Evolutionary conservation across 306 rosid genomes (phyloP).

Genomic region (Lithocarpus polystachyus): DNA sequence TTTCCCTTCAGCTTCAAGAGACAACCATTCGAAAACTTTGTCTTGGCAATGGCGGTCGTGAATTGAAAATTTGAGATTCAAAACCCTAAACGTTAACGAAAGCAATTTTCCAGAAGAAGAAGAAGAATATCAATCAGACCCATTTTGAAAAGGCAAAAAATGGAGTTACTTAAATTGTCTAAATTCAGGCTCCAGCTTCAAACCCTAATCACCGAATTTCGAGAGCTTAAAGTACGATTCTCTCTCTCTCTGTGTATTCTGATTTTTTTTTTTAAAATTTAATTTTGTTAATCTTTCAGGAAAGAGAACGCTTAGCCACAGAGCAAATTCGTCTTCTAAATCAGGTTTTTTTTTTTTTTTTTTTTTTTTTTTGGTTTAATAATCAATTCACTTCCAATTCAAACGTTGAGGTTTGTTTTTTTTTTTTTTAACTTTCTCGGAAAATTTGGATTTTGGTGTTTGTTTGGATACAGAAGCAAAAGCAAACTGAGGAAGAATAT

Average conservation of each 20-base stretch:
- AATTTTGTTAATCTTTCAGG: conserved; percentile 39
- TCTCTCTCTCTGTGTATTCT: background rate
- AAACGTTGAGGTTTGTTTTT: background rate
- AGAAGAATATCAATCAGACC: background rate
- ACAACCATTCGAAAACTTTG: background rate
- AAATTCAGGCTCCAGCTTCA: conserved; percentile 77
- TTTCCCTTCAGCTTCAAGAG: background rate
- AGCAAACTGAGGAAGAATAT: conserved; percentile 63
- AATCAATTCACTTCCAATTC: conserved; percentile 2
- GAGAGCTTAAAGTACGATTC: conserved; percentile 59
- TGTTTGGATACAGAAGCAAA: conserved; percentile 53
- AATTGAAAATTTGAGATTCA: background rate
- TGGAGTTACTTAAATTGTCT: conserved; percentile 70
- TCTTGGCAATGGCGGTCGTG: background rate
- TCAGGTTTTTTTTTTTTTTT: conserved; percentile 40
- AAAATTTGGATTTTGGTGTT: conserved; percentile 11
- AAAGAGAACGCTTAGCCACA: conserved; percentile 58
- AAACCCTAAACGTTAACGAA: background rate
- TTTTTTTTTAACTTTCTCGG: background rate
- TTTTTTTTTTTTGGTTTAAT: background rate
- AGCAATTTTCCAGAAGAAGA: background rate
- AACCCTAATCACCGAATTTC: conserved; percentile 59
- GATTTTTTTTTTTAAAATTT: background rate
- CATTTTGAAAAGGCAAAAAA: conserved; percentile 2
- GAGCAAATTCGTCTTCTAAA: conserved; percentile 46